Evolutionary conservation across 805 yeast species (phyloP), one percentile per base, ranked within the genome.

Genomic region (Hyphopichia homilentoma): DNA sequence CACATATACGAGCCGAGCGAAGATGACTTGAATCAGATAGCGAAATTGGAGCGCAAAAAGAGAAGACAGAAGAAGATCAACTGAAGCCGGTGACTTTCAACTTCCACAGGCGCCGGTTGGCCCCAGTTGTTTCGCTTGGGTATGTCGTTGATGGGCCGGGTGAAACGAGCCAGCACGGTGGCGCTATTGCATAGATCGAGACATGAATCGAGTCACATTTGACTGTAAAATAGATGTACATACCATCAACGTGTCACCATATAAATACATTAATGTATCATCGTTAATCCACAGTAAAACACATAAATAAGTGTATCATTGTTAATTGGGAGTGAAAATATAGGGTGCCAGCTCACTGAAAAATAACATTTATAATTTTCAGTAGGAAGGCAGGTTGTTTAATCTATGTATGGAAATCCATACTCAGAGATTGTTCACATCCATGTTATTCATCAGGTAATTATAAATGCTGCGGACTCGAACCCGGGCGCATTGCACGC

Each of bases 1-100:
- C 96, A 86, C 57, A 83, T 87, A 30, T 84, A 81, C 54, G 95
- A 84, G 51, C 95, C 95, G 11, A 81, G 89, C 61, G 89, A 81
- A 55, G 90, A 84, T 49, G 95, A 84, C 59, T 64, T 84, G 43
- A 67, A 70, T 44, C 77, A 79, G 45, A 83, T 84, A 33, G 82
- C 86, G 2, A 68, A 67, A 44, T 65, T 76, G 55, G 94, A 84
- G 57, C 68, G 88, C 44, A 73, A 71, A 46, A 77, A 73, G 56
- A 72, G 85, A 59, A 68, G 78, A 39, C 43, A 42, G 24, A 47
- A 43, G 32, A 38, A 38, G 22, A n/a, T n/a, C n/a, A n/a, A n/a
- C n/a, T 38, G 39, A 17, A 34, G n/a, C n/a, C n/a, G n/a, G n/a
- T n/a, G n/a, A n/a, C n/a, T n/a, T n/a, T n/a, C n/a, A n/a, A n/a